These are phyloP conservation scores for Trichocomaceae sp. DNA, from an alignment of 2,329 filamentous ascomycete genomes.

Conservation along the genomic window DNA sequence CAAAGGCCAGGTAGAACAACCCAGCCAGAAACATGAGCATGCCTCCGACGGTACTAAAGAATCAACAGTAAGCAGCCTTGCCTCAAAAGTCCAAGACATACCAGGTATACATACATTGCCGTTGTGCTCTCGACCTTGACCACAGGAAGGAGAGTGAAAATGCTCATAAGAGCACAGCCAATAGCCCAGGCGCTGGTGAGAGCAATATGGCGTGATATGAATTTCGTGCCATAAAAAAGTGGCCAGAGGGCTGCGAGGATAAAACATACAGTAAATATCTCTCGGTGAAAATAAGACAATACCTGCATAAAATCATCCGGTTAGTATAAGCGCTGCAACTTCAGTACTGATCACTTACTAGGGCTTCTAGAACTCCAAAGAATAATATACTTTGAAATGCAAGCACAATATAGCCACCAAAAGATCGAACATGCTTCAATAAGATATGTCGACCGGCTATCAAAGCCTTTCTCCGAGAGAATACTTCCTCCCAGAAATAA, in stretches of 20 bases:
- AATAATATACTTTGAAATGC: slow-evolving; percentile 60
- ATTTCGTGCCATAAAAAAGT: slow-evolving; percentile 61
- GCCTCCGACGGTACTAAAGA: slow-evolving; percentile 65
- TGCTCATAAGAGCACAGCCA: slow-evolving; percentile 77
- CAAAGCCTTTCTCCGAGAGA: slow-evolving; percentile 66
- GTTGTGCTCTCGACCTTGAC: slow-evolving; percentile 73
- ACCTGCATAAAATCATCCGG: slow-evolving; percentile 49
- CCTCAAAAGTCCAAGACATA: background rate
- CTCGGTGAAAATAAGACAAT: slow-evolving; percentile 82
- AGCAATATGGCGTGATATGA: slow-evolving; percentile 59
- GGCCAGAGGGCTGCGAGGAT: slow-evolving; percentile 74
- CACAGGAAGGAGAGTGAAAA: slow-evolving; percentile 81
- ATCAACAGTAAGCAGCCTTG: slow-evolving; percentile 9
- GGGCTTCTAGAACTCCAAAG: slow-evolving; percentile 67
- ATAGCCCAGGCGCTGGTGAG: slow-evolving; percentile 66
- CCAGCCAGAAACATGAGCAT: slow-evolving; percentile 70
- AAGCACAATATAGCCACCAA: slow-evolving; percentile 53
- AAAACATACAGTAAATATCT: slow-evolving; percentile 78
- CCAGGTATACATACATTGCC: slow-evolving; percentile 54
- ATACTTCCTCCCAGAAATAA: slow-evolving; percentile 94
- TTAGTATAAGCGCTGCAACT: slow-evolving; percentile 3
- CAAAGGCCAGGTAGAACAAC: slow-evolving; percentile 70
- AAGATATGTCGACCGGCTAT: slow-evolving; percentile 59
- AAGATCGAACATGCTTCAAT: slow-evolving; percentile 61
- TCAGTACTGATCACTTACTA: slow-evolving; percentile 48